phyloP scores from a whole-genome alignment of 495 filamentous ascomycete species.

The Lasiosphaeria miniovina region DNA sequence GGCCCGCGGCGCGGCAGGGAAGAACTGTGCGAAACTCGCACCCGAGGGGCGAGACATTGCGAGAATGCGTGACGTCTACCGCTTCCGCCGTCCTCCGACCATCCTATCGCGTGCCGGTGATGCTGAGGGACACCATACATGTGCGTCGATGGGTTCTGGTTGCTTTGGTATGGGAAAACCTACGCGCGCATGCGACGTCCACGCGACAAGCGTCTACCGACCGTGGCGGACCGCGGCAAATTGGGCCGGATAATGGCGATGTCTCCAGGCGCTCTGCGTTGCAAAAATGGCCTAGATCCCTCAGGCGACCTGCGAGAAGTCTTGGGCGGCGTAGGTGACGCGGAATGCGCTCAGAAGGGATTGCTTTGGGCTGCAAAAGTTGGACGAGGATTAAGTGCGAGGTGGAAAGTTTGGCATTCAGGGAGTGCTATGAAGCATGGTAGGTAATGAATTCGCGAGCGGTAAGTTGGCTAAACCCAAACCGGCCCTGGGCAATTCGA shows the following conservation, averaged over 20 bases:
- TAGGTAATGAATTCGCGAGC: conserved; percentile 26
- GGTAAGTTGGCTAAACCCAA: conserved; percentile 29
- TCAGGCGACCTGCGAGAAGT: conserved; percentile 3
- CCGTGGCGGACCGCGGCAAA: conserved; percentile 12
- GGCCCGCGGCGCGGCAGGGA: conserved; percentile 73
- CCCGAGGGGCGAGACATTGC: conserved; percentile 74
- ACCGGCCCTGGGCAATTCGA: conserved; percentile 15
- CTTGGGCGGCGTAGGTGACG: conserved; percentile 8
- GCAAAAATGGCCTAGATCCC: conserved; percentile 5
- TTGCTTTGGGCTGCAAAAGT: conserved; percentile 13
- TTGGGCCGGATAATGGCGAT: conserved; percentile 3
- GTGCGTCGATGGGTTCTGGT: conserved; percentile 13
- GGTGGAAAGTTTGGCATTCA: conserved; percentile 28
- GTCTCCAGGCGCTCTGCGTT: not conserved
- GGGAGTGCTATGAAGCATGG: conserved; percentile 20
- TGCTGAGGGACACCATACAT: conserved; percentile 44
- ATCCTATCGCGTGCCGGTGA: conserved; percentile 49
- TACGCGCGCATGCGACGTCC: conserved; percentile 28
- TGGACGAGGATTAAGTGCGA: conserved; percentile 15
- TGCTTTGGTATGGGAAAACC: conserved; percentile 16
- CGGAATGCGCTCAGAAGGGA: conserved; percentile 5
- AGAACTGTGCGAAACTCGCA: conserved; percentile 86
- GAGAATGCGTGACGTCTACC: conserved; percentile 43
- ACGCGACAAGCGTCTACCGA: conserved; percentile 29
- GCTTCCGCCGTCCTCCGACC: conserved; percentile 49